These are phyloP conservation scores for Typha latifolia DNA, from an alignment of 176 grass and related monocot genomes.

Conservation along the genomic window DNA sequence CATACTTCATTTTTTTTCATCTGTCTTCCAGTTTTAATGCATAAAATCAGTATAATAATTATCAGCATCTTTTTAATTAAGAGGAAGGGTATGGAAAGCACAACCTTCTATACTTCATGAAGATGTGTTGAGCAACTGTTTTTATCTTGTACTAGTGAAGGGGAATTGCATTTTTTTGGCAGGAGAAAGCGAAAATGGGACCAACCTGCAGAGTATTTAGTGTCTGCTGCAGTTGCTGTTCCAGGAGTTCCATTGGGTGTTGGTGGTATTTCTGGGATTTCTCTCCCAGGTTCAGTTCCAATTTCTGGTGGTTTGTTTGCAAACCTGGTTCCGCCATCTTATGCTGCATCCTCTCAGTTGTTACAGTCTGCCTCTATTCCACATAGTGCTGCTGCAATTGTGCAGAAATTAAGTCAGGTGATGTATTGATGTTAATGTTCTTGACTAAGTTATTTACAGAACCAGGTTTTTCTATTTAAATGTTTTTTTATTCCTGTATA, in stretches of 20 bases:
- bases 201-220: slow-evolving; percentile 65
- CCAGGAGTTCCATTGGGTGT: slow-evolving; percentile 33
- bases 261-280: slow-evolving; percentile 31
- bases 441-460: background rate
- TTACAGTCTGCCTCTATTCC: slow-evolving; percentile 21
- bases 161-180: background rate
- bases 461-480: background rate
- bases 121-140: background rate
- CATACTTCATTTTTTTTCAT: too few relatives aligned
- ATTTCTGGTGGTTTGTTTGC: slow-evolving; percentile 19
- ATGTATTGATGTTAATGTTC: background rate
- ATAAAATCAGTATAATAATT: too few relatives aligned
- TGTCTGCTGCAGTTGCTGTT: slow-evolving; percentile 40
- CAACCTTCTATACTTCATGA: background rate
- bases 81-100: background rate
- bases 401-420: slow-evolving; percentile 64
- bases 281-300: slow-evolving; percentile 11
- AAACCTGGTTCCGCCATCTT: slow-evolving; percentile 17
- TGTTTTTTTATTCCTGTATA: too few relatives aligned
- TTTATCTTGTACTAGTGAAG: background rate
- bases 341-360: slow-evolving; percentile 23
- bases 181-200: slow-evolving; percentile 99
- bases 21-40: too few relatives aligned
- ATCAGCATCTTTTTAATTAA: too few relatives aligned
- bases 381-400: slow-evolving; percentile 40